Evolutionary conservation across 768 basidiomycete genomes (phyloP).

Genomic region (Polyporus arcularius): DNA sequence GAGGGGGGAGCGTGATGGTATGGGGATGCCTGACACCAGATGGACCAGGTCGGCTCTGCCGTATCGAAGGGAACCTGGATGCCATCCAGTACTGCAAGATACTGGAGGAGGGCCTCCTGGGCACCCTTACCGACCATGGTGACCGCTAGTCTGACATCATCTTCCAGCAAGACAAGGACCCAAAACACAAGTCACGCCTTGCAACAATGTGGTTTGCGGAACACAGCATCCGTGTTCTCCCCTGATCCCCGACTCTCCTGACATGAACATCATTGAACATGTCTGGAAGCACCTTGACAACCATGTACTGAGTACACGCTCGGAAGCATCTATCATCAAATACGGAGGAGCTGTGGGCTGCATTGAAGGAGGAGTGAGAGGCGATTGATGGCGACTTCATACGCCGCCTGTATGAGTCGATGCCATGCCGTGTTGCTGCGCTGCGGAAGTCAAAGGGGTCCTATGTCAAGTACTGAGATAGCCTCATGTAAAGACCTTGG

Average conservation of each 20-base stretch:
- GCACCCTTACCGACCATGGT: background rate
- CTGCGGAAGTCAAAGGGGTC: background rate
- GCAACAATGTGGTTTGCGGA: background rate
- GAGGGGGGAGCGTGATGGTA: background rate
- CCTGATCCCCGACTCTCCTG: background rate
- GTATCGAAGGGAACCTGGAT: background rate
- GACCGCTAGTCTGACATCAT: background rate
- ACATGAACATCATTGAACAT: conserved; percentile 11
- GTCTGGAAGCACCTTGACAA: background rate
- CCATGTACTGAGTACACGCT: background rate
- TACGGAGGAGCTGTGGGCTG: background rate
- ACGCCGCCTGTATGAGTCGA: background rate
- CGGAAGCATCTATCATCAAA: background rate
- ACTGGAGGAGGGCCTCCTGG: background rate
- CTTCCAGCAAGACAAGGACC: conserved; percentile 3
- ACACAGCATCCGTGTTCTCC: background rate
- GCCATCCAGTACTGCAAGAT: background rate
- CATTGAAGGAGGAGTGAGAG: background rate
- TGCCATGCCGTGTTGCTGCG: background rate
- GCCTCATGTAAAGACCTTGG: no score
- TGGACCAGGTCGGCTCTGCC: background rate
- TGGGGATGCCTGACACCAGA: background rate
- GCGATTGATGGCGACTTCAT: background rate
- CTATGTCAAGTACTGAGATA: background rate
- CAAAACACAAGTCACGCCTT: background rate